phyloP scores from a whole-genome alignment of 768 basidiomycete species.

The Ephemerocybe angulata region DNA sequence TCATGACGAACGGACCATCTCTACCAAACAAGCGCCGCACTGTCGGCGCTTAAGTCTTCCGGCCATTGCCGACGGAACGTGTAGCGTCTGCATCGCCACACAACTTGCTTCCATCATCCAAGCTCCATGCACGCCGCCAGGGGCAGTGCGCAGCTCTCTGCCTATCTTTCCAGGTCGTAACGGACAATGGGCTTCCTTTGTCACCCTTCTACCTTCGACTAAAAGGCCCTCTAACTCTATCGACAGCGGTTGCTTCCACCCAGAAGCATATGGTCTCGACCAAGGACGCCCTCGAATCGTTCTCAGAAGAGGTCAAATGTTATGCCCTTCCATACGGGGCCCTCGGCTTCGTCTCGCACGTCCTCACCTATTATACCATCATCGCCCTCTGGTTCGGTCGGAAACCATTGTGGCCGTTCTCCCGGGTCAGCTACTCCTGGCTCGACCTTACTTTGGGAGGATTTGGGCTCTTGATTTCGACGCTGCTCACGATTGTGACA shows the following conservation, averaged over 20 bases:
- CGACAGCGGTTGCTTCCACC: neutral
- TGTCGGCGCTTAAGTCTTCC: no score
- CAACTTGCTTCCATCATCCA: no score
- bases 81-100: no score
- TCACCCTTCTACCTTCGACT: neutral
- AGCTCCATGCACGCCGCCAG: no score
- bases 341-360: slow-evolving; percentile 15
- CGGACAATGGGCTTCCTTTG: no score
- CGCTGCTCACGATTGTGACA: slow-evolving; percentile 11
- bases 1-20: no score
- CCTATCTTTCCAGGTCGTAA: no score
- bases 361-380: slow-evolving; percentile 19
- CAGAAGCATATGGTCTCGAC: slow-evolving; percentile 11
- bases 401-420: slow-evolving; percentile 15
- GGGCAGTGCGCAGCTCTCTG: no score
- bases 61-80: no score
- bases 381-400: slow-evolving; percentile 15
- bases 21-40: no score
- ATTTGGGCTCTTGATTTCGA: slow-evolving; percentile 7
- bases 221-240: neutral
- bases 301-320: slow-evolving; percentile 15
- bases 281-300: neutral
- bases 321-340: slow-evolving; percentile 16
- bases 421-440: slow-evolving; percentile 7
- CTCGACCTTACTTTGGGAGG: slow-evolving; percentile 13